Base-by-base conservation (phyloP, 768 basidiomycete species). In the Mycena kentingensis region DNA sequence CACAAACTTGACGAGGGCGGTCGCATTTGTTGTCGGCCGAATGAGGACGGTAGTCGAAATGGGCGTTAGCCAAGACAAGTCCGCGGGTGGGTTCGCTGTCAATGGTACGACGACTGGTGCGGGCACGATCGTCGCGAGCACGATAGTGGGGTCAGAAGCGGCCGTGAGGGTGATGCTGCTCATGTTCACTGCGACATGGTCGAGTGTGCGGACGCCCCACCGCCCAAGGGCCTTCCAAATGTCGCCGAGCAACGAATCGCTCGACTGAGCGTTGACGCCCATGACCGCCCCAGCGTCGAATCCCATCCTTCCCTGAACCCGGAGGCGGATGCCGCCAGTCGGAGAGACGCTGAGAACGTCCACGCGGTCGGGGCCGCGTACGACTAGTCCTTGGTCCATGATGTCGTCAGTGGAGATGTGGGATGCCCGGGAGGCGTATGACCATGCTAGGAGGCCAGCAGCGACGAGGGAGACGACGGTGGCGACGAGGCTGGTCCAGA, bases 191-290 rank as follows among this genome's bases (percentile, higher is more conserved):
- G 87, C 77, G 12, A 88, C 79, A 13, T 68, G 73, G 55, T 81
- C 79, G 46, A 92, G 60, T 12, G 64, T 68, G 28, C 73, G 73
- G 26, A 91, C 77, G 5, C 86, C 81, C 78, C 87, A 84, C 28
- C 86, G 76, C 3, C 88, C 89, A 16, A 90, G 51, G 2, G 78
- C 71, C 67, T 86, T 90, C 84, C 84, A 87, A 26, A 82, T 52
- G 38, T 67, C 68, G n/a, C 63, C 55, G 39, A 83, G 52, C 5
- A 81, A 32, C 26, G 72, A 71, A 49, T 88, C 73, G 18, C 74
- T 69, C 8, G 67, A 60, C 25, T 72, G 69, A 11, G 70, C 69
- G 48, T 80, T 80, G 12, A 87, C 77, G 1, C 80, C 85, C 13
- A 87, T 70, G 18, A 82, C 70, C 8, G 73, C 65, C 2, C 85